Conservation (phyloP, 1,139 yeast genomes). For the Geotrichum bryndzae region DNA sequence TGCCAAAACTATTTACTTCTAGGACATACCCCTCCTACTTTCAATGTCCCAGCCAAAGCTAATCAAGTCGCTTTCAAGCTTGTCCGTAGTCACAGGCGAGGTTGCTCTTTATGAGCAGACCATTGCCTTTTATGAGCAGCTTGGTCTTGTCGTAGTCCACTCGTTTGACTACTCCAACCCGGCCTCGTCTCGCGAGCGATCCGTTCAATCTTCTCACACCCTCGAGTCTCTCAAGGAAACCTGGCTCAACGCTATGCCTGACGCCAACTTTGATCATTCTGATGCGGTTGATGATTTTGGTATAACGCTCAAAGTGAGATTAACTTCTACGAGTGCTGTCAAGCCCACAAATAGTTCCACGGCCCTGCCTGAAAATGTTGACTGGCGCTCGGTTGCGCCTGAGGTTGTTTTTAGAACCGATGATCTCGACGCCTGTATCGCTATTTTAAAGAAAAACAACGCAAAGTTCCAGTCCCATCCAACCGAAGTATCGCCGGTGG, state of each 20-base stretch:
- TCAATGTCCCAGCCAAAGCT: constrained; percentile 12
- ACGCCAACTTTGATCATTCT: constrained; percentile 7
- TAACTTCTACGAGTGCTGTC: constrained; percentile 24
- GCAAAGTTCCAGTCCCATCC: constrained; percentile 33
- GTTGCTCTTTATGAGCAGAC: constrained; percentile 42
- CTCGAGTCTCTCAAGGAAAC: constrained; percentile 25
- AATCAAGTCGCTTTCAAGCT: constrained; percentile 38
- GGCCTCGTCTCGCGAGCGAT: constrained; percentile 25
- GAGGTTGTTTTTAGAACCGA: constrained; percentile 33
- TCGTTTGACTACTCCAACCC: constrained; percentile 35
- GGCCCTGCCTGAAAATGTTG: constrained; percentile 18
- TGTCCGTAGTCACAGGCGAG: constrained; percentile 55
- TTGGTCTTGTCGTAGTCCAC: constrained; percentile 53
- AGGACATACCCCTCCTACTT: background rate
- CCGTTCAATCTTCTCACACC: constrained; percentile 28
- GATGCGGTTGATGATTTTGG: constrained; percentile 31
- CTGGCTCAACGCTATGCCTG: constrained; percentile 29
- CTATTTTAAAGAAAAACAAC: constrained; percentile 2
- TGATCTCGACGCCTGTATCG: constrained; percentile 22
- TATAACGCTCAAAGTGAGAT: constrained; percentile 34
- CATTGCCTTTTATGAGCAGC: constrained; percentile 46
- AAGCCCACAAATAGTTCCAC: constrained; percentile 1
- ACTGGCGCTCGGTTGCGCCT: constrained; percentile 36
- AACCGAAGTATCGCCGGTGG: constrained; percentile 34
- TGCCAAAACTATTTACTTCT: background rate